Evolutionary conservation across 2,329 filamentous ascomycete genomes (phyloP), one percentile per base, ranked within the genome.

Genomic region (Apiospora marii): DNA sequence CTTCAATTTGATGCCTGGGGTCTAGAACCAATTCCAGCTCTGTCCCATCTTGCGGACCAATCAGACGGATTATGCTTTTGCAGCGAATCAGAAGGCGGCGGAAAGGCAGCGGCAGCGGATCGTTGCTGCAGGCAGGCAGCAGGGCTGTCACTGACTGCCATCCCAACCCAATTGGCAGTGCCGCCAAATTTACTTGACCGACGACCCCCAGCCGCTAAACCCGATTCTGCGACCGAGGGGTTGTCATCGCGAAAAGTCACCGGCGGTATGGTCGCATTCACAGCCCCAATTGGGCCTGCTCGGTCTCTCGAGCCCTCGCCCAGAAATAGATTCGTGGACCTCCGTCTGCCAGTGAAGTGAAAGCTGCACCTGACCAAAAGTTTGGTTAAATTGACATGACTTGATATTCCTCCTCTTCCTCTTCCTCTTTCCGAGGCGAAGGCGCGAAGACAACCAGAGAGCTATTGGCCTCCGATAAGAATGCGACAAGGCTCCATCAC

Each of bases 171-270:
- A 61, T 46, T 41, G 27, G 27, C 27, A 30, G 4, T 30, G 27
- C 64, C 16, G 43, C 27, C 67, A 48, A 48, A 24, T 46, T 46
- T 34, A 24, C 43, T 48, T 68, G 8, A 68, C 67, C 67, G 67
- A 68, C 24, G 69, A 67, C 41, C 51, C 58, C 24, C 43, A 51
- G 64, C 70, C 73, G 68, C 73, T 74, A 74, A 73, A 72, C 73
- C 73, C 69, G n/a, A 73, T 74, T 73, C 73, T 73, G 70, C 72
- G 58, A 74, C 73, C 73, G 73, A 71, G 51, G 48, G 67, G 41
- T 48, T 68, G 61, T 61, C 48, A 46, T 72, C 69, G 37, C 58
- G 70, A 64, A 27, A 37, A 34, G 46, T 24, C 16, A 41, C 68
- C 19, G 22, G 30, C 37, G 12, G 46, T 22, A 41, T 70, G 48